Conservation (phyloP, 352 stramenopile species). For the Phytophthora agathidicida region DNA sequence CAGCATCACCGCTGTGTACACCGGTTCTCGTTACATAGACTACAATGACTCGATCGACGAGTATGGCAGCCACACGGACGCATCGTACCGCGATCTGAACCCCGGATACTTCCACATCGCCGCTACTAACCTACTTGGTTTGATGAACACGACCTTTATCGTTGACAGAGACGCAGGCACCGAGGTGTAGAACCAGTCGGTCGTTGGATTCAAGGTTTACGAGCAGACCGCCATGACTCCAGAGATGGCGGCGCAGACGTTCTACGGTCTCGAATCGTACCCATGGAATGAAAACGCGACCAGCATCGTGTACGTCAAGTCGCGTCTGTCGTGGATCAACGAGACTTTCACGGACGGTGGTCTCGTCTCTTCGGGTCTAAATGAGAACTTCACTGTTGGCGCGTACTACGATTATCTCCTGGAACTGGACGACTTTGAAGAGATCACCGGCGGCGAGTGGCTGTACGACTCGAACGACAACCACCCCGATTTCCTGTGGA, state of each 20-base stretch:
- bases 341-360: constrained; percentile 21
- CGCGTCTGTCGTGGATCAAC: too few species aligned
- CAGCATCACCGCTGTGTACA: constrained; percentile 23
- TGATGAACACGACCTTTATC: constrained; percentile 37
- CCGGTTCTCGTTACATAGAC: constrained; percentile 31
- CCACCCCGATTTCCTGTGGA: constrained; percentile 37
- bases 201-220: constrained; percentile 39
- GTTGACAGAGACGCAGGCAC: constrained; percentile 30
- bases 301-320: constrained; percentile 37
- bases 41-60: constrained; percentile 20
- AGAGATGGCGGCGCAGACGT: constrained; percentile 22
- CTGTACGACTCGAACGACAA: constrained; percentile 21
- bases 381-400: constrained; percentile 16
- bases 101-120: too few species aligned
- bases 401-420: constrained; percentile 28
- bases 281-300: constrained; percentile 38
- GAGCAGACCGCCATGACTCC: constrained; percentile 25
- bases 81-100: constrained; percentile 41
- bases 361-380: constrained; percentile 18
- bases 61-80: constrained; percentile 39
- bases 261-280: constrained; percentile 33
- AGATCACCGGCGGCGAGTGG: constrained; percentile 35
- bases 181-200: constrained; percentile 53
- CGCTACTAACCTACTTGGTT: constrained; percentile 37
- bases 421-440: constrained; percentile 18